These are phyloP conservation scores for Pythium scleroteichum DNA, from an alignment of 352 stramenopile species.

Conservation along the genomic window DNA sequence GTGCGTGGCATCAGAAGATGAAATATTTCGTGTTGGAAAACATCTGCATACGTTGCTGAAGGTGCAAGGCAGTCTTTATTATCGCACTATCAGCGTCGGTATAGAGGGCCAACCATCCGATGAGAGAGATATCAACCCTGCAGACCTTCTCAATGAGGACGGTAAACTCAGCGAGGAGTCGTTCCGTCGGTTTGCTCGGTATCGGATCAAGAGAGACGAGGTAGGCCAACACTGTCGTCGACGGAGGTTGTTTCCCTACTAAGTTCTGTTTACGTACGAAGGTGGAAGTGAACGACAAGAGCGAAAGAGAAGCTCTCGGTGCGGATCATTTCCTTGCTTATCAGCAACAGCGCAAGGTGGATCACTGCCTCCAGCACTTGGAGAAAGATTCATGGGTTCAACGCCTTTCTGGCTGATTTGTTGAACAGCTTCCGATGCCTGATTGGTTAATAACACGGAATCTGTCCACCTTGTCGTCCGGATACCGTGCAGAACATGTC, in stretches of 20 bases:
- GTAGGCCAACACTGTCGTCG: constrained; percentile 16
- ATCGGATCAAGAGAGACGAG: constrained; percentile 68
- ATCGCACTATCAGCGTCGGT: constrained; percentile 35
- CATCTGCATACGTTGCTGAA: constrained; percentile 71
- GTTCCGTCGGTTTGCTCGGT: constrained; percentile 65
- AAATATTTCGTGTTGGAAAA: constrained; percentile 77
- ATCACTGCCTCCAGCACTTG: constrained; percentile 60
- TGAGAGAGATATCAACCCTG: constrained; percentile 6
- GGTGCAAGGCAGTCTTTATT: constrained; percentile 66
- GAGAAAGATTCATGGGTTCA: constrained; percentile 41
- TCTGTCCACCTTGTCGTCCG: constrained; percentile 11
- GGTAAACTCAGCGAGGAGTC: constrained; percentile 65
- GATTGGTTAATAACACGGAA: constrained; percentile 24
- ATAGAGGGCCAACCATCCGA: background rate
- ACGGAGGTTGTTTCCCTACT: background rate
- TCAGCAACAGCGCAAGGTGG: constrained; percentile 55
- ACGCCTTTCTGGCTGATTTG: constrained; percentile 22
- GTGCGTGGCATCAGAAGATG: constrained; percentile 48
- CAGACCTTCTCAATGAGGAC: constrained; percentile 45
- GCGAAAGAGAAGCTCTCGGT: constrained; percentile 23
- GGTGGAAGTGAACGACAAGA: constrained; percentile 27
- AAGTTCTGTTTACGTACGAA: constrained; percentile 1
- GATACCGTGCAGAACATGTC: constrained; percentile 5
- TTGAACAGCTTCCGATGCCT: too few relatives aligned
- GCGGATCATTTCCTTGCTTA: constrained; percentile 64